These are phyloP conservation scores for Geotrichum candidum DNA, from an alignment of 1,139 yeast genomes.

Conservation along the genomic window DNA sequence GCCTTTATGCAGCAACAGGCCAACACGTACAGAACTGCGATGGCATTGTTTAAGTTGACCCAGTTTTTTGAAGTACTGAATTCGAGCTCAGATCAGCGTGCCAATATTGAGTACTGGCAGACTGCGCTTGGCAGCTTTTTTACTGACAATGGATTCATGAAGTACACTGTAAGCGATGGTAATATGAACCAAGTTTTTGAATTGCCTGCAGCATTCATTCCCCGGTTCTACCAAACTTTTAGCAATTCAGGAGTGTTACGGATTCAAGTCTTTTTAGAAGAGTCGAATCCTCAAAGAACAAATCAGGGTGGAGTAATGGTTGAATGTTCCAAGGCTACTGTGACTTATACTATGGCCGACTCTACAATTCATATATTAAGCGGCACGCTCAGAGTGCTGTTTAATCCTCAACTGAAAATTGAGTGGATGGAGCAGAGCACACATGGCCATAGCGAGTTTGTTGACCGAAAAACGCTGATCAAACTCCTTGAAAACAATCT, in stretches of 20 bases:
- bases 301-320: slow-evolving; percentile 60
- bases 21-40: slow-evolving; percentile 49
- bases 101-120: slow-evolving; percentile 45
- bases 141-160: slow-evolving; percentile 43
- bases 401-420: slow-evolving; percentile 56
- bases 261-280: slow-evolving; percentile 55
- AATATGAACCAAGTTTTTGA: slow-evolving; percentile 54
- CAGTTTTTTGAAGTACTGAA: slow-evolving; percentile 40
- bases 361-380: slow-evolving; percentile 61
- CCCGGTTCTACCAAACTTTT: slow-evolving; percentile 54
- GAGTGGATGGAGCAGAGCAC: slow-evolving; percentile 67
- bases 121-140: slow-evolving; percentile 44
- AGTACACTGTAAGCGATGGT: slow-evolving; percentile 41
- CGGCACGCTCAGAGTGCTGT: slow-evolving; percentile 54
- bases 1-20: slow-evolving; percentile 55
- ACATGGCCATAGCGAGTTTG: slow-evolving; percentile 35
- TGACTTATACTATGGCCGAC: slow-evolving; percentile 55
- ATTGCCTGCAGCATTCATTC: slow-evolving; percentile 58
- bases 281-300: slow-evolving; percentile 62
- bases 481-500: not conserved
- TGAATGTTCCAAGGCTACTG: slow-evolving; percentile 51
- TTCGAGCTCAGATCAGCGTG: slow-evolving; percentile 39
- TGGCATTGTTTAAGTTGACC: slow-evolving; percentile 19
- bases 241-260: slow-evolving; percentile 50
- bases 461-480: not conserved